phyloP scores from a whole-genome alignment of 2,329 filamentous ascomycete species.

The Clarireedia hainanense region DNA sequence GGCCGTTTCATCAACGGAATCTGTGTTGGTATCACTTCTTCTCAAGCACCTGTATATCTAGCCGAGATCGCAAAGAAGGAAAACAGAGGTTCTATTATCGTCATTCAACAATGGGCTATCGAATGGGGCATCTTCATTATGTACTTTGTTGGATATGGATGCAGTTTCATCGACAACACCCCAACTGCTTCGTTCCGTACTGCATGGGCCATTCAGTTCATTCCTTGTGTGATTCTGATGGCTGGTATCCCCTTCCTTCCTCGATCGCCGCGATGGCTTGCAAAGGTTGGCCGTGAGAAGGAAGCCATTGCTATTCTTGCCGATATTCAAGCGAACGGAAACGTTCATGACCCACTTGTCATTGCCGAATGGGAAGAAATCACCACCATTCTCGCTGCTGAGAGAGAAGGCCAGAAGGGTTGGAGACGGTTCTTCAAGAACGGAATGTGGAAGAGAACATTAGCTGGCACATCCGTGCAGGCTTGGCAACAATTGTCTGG shows the following conservation, averaged over 20 bases:
- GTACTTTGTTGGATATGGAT: conserved; percentile 51
- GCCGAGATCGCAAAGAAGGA: conserved; percentile 52
- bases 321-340: conserved; percentile 47
- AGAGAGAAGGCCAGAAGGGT: conserved; percentile 21
- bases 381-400: conserved; percentile 29
- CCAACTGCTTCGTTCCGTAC: conserved; percentile 42
- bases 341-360: conserved; percentile 45
- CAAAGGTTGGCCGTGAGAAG: conserved; percentile 39
- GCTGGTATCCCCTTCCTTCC: conserved; percentile 37
- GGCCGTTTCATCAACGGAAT: conserved; percentile 55
- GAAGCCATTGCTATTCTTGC: conserved; percentile 42
- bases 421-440: conserved; percentile 37
- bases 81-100: conserved; percentile 57
- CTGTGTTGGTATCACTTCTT: conserved; percentile 56
- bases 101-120: conserved; percentile 64
- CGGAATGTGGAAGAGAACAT: conserved; percentile 49
- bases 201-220: conserved; percentile 41
- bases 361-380: conserved; percentile 51
- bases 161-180: conserved; percentile 30
- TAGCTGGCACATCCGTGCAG: conserved; percentile 14
- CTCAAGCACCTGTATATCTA: conserved; percentile 59
- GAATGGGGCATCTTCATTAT: conserved; percentile 56
- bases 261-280: conserved; percentile 44
- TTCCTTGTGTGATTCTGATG: conserved; percentile 37
- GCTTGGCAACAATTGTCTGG: conserved; percentile 22